Evolutionary conservation across 768 basidiomycete species (phyloP).

Genomic region (Glaciozyma martinii): DNA sequence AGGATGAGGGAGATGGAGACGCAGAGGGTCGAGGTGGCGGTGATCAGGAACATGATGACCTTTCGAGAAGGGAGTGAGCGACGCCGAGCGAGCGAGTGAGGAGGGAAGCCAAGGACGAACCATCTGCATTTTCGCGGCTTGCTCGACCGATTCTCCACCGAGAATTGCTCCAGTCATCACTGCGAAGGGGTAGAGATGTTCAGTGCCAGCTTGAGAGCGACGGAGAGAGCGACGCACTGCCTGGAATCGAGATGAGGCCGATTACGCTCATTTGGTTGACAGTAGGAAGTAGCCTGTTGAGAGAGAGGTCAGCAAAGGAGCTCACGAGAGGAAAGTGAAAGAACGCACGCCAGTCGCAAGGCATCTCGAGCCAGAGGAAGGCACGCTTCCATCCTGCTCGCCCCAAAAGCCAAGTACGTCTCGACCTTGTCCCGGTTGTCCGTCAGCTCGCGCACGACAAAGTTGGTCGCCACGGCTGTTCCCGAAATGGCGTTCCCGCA

Average conservation of each 20-base stretch:
- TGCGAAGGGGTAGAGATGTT: neutral
- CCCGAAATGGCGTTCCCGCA: conserved; percentile 70
- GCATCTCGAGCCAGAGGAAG: conserved; percentile 68
- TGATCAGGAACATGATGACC: conserved; percentile 92
- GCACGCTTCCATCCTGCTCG: conserved; percentile 72
- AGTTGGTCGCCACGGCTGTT: conserved; percentile 60
- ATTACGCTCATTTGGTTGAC: conserved; percentile 69
- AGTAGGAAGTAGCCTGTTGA: conserved; percentile 52
- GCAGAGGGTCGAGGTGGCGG: conserved; percentile 63
- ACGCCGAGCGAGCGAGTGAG: neutral
- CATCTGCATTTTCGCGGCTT: conserved; percentile 73
- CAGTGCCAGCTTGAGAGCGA: neutral
- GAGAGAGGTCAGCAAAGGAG: neutral
- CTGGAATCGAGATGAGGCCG: conserved; percentile 46
- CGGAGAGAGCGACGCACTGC: conserved; percentile 40
- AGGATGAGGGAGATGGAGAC: conserved; percentile 57
- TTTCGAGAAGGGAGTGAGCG: conserved; percentile 38
- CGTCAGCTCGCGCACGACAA: conserved; percentile 68
- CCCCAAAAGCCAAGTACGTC: conserved; percentile 75
- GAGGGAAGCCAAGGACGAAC: conserved; percentile 10
- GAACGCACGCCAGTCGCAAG: conserved; percentile 52
- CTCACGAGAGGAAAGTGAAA: too few relatives aligned
- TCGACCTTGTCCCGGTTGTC: conserved; percentile 81
- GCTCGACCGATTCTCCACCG: conserved; percentile 71
- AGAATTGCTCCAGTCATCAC: conserved; percentile 87